Evolutionary conservation across 192 early-diverging fungal genomes (phyloP).

Genomic region (Spizellomyces punctatus): DNA sequence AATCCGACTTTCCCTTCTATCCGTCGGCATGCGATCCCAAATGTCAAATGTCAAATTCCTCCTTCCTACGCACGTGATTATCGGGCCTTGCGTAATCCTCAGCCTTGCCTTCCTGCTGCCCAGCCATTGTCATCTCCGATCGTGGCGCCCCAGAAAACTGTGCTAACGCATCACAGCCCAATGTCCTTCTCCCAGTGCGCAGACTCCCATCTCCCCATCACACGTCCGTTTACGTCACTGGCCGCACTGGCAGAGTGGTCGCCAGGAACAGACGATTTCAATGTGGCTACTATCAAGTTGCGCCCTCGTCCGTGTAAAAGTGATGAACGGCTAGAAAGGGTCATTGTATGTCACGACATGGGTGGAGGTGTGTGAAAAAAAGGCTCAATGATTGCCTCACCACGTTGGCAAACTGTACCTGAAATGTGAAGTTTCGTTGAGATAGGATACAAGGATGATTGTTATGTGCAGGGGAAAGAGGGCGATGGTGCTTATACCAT

Average conservation of each 20-base stretch:
- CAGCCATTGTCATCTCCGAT: too few species aligned
- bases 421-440: neutral
- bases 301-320: constrained; percentile 31
- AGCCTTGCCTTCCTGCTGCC: too few species aligned
- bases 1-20: too few species aligned
- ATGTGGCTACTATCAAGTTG: constrained; percentile 34
- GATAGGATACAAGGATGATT: constrained; percentile 59
- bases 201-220: neutral
- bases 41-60: too few species aligned
- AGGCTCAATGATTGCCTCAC: neutral
- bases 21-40: too few species aligned
- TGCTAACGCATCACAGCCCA: too few species aligned
- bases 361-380: constrained; percentile 42
- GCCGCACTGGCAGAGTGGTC: constrained; percentile 47
- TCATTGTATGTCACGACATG: constrained; percentile 69
- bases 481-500: constrained; percentile 49
- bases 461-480: constrained; percentile 43
- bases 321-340: neutral
- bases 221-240: constrained; percentile 17
- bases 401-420: neutral
- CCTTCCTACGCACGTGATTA: too few species aligned
- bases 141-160: too few species aligned
- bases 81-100: too few species aligned
- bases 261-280: constrained; percentile 40
- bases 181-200: neutral